Base-by-base conservation (phyloP, 345 rosid species). In the Capsella bursapastoris region DNA sequence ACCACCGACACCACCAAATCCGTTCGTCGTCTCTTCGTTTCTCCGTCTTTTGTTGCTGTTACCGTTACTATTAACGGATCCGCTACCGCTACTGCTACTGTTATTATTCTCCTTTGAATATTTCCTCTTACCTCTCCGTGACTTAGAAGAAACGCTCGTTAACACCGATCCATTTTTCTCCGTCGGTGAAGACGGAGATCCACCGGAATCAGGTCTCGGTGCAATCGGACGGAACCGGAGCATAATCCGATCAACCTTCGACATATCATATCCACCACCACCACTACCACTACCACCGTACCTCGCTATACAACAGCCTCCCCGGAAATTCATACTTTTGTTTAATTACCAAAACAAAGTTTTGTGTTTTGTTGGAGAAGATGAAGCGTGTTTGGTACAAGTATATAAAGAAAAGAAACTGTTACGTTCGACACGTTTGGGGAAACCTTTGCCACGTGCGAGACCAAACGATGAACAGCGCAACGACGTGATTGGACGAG, bases 161-260 rank as follows among this genome's bases (percentile, higher is more conserved):
- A 9, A 40, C 11, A 3, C 13, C 35, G 16, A 25, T 61, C 47
- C 32, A 1, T 25, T 61, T 13, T 60, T 60, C 10, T 7, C 69
- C 45, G 60, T 57, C 56, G 74, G 73, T 22, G 81, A 83, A n/a
- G 76, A 69, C 7, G 76, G 58, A 0, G 88, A 66, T 41, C 78
- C 78, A 27, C 68, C 68, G 56, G 73, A 28, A 25, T 76, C 66
- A 28, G 97, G 97, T 51, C 82, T 90, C 2, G 98, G 98, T 3
- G 95, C 95, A 49, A 93, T 93, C 53, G 96, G 98, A 47, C 97
- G 82, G 83, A 81, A 93, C 72, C 86, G 82, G 11, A 86, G 84
- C 98, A 90, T 92, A 57, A 92, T 87, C 79, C 85, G 80, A 67
- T 92, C 83, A 34, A 86, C 85, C 51, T 85, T 86, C 0, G 96